phyloP scores from a whole-genome alignment of 1,284 basidiomycete species.

The Ustilago curta region DNA sequence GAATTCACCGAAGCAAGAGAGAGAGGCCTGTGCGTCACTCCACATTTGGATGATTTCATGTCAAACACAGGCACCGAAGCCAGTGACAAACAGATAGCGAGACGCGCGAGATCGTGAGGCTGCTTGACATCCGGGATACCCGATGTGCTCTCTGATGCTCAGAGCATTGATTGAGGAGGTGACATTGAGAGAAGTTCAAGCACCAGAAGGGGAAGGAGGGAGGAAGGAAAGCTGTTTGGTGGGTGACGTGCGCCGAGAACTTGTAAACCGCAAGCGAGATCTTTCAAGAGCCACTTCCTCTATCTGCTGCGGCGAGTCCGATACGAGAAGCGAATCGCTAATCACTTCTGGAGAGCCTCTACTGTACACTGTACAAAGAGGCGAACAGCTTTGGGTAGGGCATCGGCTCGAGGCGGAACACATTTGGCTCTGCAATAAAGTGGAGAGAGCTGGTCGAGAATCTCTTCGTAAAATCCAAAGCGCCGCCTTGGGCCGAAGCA shows the following conservation, averaged over 20 bases:
- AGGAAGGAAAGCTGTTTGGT: background rate
- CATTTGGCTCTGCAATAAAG: background rate
- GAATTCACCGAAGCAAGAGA: background rate
- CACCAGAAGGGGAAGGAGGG: too few species aligned
- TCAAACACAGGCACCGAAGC: background rate
- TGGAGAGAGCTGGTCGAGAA: background rate
- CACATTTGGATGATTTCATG: constrained; percentile 13
- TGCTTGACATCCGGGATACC: too few species aligned
- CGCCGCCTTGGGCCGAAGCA: constrained; percentile 24
- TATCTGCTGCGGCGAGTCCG: background rate
- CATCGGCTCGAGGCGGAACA: constrained; percentile 10
- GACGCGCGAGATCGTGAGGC: too few species aligned
- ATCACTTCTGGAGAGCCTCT: background rate
- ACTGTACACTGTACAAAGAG: background rate
- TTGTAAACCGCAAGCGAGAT: background rate
- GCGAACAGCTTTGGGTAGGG: background rate
- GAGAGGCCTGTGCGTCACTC: constrained; percentile 34
- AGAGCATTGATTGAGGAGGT: too few species aligned
- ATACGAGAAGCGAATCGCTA: background rate
- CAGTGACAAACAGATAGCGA: too few species aligned
- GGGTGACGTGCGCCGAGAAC: constrained; percentile 17
- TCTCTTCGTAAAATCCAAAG: background rate
- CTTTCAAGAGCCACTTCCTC: background rate
- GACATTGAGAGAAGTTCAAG: too few species aligned
- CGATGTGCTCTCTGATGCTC: too few species aligned